Base-by-base conservation (phyloP, 1,284 basidiomycete species). In the Sparassis latifolia region DNA sequence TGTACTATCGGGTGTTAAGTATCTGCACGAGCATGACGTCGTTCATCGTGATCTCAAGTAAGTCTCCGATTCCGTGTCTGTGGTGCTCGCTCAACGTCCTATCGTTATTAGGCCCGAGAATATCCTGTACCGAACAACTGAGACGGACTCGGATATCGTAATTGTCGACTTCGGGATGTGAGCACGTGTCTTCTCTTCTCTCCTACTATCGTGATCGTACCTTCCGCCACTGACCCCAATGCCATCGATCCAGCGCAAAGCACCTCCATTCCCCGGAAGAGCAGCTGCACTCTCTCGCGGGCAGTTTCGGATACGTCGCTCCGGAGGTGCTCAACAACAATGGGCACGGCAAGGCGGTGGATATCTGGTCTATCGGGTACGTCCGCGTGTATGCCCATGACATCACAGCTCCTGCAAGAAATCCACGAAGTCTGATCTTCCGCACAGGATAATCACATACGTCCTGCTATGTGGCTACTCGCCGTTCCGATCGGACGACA, bases 141-240 rank as follows among this genome's bases (percentile, higher is more conserved):
- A 80, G 2, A 65, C 77, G 9, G 76, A 86, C 29, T 89, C 87
- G 27, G 87, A 87, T 55, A 78, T 97, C 48, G 92, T 97, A 48
- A 92, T 97, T 49, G 93, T 86, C 27, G 97, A 99, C 69, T 98
- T 99, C 66, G 97, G 97, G 57, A 97, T 99, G 88, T 90, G 59
- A 43, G 83, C 69, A n/a, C 3, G 42, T 42, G 30, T 46, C 42
- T 32, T 47, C 29, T 46, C 32, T 35, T 28, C 4, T 51, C 42
- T 45, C 27, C 35, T 30, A 27, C 31, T 20, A 45, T 33, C 29
- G 30, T 9, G n/a, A 9, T n/a, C 35, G 35, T 7, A 9, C 35
- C 35, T 7, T 38, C 20, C 20, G 20, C 20, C 35, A 12, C 35
- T 12, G 7, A 37, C 35, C 35, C 35, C 35, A 12, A 6, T 37